Conservation (phyloP, 805 yeast species). For the Saturnispora mendoncae region DNA sequence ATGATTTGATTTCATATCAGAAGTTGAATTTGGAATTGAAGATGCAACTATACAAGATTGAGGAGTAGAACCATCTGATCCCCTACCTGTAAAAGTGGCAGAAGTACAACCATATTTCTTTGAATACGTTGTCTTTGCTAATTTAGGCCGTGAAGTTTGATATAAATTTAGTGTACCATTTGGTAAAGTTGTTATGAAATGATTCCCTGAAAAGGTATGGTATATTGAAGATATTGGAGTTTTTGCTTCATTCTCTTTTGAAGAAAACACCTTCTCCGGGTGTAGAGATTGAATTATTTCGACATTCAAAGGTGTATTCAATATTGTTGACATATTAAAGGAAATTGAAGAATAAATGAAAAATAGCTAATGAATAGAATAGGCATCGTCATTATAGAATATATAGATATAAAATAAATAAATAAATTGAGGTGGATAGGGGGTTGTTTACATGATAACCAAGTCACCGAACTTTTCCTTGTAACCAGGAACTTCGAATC, state of each 20-base stretch:
- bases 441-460: conserved; percentile 64
- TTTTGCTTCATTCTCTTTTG: neutral
- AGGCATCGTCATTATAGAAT: conserved; percentile 1
- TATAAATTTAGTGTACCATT: conserved; percentile 81
- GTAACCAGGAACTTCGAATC: conserved; percentile 98
- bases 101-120: conserved; percentile 90
- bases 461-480: conserved; percentile 96
- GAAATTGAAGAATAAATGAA: neutral
- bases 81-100: conserved; percentile 62
- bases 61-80: conserved; percentile 37
- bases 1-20: conserved; percentile 40
- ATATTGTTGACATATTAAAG: neutral
- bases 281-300: neutral
- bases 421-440: conserved; percentile 10
- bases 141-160: conserved; percentile 62
- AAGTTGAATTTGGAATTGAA: conserved; percentile 36
- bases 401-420: conserved; percentile 12
- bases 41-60: conserved; percentile 71
- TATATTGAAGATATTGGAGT: conserved; percentile 5
- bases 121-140: conserved; percentile 59
- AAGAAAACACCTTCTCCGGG: neutral
- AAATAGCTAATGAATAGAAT: no score
- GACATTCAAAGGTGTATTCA: neutral
- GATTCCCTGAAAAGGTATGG: conserved; percentile 7
- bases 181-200: conserved; percentile 62